Evolutionary conservation across 2,329 filamentous ascomycete genomes (phyloP), one percentile per base, ranked within the genome.

Genomic region (Exophiala xenobiotica): DNA sequence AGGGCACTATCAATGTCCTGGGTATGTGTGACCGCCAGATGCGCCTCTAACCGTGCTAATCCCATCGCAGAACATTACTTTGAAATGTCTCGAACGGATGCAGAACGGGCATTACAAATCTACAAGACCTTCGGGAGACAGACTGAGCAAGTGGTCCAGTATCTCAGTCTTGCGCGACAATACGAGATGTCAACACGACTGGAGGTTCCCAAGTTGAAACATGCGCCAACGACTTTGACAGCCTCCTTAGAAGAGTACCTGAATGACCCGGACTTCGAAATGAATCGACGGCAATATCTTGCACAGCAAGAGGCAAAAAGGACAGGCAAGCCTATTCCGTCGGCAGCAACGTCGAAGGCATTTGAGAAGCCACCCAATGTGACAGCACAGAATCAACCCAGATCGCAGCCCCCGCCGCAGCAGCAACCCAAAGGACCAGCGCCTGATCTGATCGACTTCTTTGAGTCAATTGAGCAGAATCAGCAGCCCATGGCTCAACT

Each of bases 161-260:
- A 92, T 65, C 80, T 99, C 39, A 85, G 86, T 61, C 79, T 92
- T 37, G 93, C 93, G 38, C 83, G 92, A 56, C 87, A 93, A 66
- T 93, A 92, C 67, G 90, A 97, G 71, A 86, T 91, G 66, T 89
- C 91, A 58, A 99, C 93, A 4, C 80, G 92, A 54, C 81, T 99
- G 31, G 90, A 96, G 65, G 95, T 99, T 6, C 93, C 93, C 7
- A 96, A 96, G 74, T 79, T 99, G 60, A 97, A 96, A 74, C 93
- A 99, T 68, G 93, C 93, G 4, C 95, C 93, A 1, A 91, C 95
- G 1, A 95, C 93, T 65, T 73, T 99, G 46, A 88, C 89, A 12
- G 85, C 85, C 20, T 90, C 95, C 49, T 78, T 99, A 20, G 90
- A 97, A 68, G 93, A 99, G 61, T 97, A 99, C 66, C 75, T 99